phyloP scores from a whole-genome alignment of 2,329 filamentous ascomycete genomes.

The Xylaria sp. region DNA sequence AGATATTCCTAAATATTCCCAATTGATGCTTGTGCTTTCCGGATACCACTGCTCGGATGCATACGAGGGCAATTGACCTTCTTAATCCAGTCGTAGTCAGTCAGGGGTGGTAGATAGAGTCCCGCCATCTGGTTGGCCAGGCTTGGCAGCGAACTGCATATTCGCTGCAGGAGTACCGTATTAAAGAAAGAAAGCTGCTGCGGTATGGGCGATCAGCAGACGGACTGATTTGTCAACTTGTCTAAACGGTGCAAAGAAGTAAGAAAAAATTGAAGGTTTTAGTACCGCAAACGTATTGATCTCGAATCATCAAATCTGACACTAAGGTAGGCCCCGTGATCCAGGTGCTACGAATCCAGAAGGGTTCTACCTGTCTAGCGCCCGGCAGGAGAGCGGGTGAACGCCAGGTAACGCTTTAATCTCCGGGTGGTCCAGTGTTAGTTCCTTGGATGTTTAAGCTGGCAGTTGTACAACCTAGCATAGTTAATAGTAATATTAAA shows the following conservation, averaged over 20 bases:
- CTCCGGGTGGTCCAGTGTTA: too few relatives aligned
- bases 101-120: neutral
- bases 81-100: slow-evolving; percentile 4
- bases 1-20: neutral
- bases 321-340: too few relatives aligned
- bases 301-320: too few relatives aligned
- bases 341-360: too few relatives aligned
- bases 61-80: slow-evolving; percentile 4
- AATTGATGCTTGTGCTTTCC: neutral
- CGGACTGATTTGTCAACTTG: neutral
- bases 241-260: neutral
- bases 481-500: too few relatives aligned
- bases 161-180: too few relatives aligned
- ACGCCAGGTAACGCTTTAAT: too few relatives aligned
- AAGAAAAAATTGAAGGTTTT: slow-evolving; percentile 3
- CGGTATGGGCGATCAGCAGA: neutral
- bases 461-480: too few relatives aligned
- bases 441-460: too few relatives aligned
- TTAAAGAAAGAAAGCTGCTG: slow-evolving; percentile 4
- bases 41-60: neutral
- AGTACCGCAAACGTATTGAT: neutral
- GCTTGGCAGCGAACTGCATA: neutral
- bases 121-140: slow-evolving; percentile 4
- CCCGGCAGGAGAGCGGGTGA: too few relatives aligned
- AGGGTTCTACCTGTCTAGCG: too few relatives aligned